Evolutionary conservation across 2,329 filamentous ascomycete species (phyloP).

Genomic region (Arthrobotrys conoides): DNA sequence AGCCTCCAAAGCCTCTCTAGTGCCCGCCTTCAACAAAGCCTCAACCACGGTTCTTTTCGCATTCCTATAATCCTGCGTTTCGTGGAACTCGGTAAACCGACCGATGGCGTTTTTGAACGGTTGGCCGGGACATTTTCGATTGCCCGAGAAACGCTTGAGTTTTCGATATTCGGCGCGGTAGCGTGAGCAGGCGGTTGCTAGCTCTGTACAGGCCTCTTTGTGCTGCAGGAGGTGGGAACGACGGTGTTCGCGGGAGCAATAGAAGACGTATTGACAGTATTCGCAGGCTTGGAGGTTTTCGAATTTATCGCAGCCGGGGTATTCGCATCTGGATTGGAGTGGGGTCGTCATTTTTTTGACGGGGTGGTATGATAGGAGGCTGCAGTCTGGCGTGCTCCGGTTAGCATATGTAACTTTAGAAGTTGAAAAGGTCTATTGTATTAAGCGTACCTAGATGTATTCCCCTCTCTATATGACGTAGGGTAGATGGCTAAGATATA

Average conservation of each 20-base stretch:
- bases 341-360: constrained; percentile 20
- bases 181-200: constrained; percentile 27
- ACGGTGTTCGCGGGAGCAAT: constrained; percentile 38
- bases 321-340: constrained; percentile 35
- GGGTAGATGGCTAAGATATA: not conserved
- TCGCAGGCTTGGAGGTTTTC: constrained; percentile 40
- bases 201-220: constrained; percentile 27
- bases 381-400: no score
- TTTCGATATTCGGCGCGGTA: constrained; percentile 43
- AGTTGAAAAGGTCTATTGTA: not conserved
- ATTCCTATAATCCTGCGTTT: constrained; percentile 36
- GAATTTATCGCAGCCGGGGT: constrained; percentile 30
- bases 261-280: constrained; percentile 48
- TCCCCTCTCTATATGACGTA: not conserved
- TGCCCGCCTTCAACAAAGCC: constrained; percentile 25
- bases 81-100: constrained; percentile 40
- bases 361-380: not conserved
- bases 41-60: constrained; percentile 32
- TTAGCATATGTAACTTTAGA: not conserved
- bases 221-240: constrained; percentile 28
- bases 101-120: constrained; percentile 37
- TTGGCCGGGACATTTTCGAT: constrained; percentile 28
- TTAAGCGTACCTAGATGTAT: constrained; percentile 2
- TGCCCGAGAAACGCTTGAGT: constrained; percentile 32
- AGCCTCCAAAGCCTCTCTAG: constrained; percentile 36